Base-by-base conservation (phyloP, 345 rosid genomes). In the Boechera divaricarpa region DNA sequence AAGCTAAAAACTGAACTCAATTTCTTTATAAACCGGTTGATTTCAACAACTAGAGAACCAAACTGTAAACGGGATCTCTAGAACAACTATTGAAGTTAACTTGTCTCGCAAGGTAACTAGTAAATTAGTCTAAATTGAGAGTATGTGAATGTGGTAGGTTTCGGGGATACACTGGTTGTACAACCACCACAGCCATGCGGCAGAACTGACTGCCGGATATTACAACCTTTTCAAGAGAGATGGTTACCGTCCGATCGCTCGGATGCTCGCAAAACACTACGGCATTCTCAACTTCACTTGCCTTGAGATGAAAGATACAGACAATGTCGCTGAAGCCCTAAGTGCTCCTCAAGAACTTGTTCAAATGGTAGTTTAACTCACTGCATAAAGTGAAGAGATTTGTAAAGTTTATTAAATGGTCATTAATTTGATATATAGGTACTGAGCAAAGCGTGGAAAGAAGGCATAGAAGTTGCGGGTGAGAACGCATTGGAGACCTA, bases 141-240 rank as follows among this genome's bases (percentile, higher is more conserved):
- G 45, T 58, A 56, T 36, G 66, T 74, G 51, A 38, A 59, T 52
- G 21, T 1, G 26, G 36, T 81, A 91, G 97, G 91, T 90, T 24
- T 84, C 97, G 2, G 94, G 96, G 47, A 88, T 90, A 39, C 96
- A 91, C 39, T 94, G 98, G 97, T 85, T 91, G 90, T 94, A 90
- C 68, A 86, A 84, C 60, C 82, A 79, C 52, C 78, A 79, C 52
- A 88, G 82, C 76, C 98, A 93, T 47, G 97, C 96, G 3, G 90
- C 96, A 11, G 97, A 93, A 81, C 91, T 91, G 15, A 88, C 98
- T 76, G 85, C 96, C 42, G 97, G 98, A 68, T 86, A 86, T 58
- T 91, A 89, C 79, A 91, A 85, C 84, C 82, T 86, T 63, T 74
- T 49, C 16, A 76, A 85, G 29, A 84, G 97, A 86, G 94, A 88